A percentile compares a stretch with the other conserved stretches of the same genome.
Evolutionary conservation across 2,329 filamentous ascomycete species (phyloP).

Genomic region (Amauroascus verrucosus): DNA sequence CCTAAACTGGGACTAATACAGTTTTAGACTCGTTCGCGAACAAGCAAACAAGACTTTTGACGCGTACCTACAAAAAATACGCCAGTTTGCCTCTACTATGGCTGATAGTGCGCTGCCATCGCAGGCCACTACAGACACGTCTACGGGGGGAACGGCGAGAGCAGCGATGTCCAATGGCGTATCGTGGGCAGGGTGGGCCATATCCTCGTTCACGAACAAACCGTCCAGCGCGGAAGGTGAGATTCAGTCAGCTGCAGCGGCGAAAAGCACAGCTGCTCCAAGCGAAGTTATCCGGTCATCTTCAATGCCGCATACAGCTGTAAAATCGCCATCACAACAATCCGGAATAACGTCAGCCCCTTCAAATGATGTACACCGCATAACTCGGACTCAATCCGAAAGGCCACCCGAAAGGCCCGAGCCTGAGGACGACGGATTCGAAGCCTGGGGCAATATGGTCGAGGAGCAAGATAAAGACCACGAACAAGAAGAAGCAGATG

Average conservation of each 20-base stretch:
- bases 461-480: conserved; percentile 48
- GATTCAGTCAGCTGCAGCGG: conserved; percentile 51
- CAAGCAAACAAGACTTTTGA: conserved; percentile 86
- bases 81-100: conserved; percentile 66
- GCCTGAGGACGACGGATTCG: conserved; percentile 49
- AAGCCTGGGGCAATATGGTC: conserved; percentile 63
- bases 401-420: conserved; percentile 13
- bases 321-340: conserved; percentile 21
- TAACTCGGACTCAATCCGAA: conserved; percentile 34
- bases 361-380: conserved; percentile 19
- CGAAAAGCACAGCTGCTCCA: conserved; percentile 35
- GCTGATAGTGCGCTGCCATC: conserved; percentile 70
- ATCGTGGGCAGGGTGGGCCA: conserved; percentile 92
- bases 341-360: conserved; percentile 16
- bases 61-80: conserved; percentile 69
- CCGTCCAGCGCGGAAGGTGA: conserved; percentile 73
- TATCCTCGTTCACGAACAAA: conserved; percentile 97
- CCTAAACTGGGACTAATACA: conserved; percentile 8
- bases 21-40: conserved; percentile 61
- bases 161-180: conserved; percentile 63
- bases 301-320: conserved; percentile 39
- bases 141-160: conserved; percentile 47
- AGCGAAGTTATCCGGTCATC: conserved; percentile 30
- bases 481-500: conserved; percentile 39
- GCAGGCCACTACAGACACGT: conserved; percentile 41